Evolutionary conservation across 306 rosid genomes (phyloP).

Genomic region (Astragalus membranaceus): DNA sequence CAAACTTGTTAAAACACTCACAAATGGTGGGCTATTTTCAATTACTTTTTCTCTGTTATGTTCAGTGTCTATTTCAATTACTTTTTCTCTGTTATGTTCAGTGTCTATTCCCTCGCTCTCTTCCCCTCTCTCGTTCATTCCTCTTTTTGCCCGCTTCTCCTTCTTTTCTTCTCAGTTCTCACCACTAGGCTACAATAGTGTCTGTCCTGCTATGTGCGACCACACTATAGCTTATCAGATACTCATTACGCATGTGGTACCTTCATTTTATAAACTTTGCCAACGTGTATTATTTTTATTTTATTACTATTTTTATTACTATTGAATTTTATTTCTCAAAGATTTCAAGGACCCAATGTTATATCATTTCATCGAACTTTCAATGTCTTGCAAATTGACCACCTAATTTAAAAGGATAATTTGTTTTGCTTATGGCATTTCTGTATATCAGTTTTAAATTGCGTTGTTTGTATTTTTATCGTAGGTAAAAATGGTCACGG

Average conservation of each 20-base stretch:
- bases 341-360: background rate
- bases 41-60: too few species aligned
- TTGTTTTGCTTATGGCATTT: background rate
- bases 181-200: too few species aligned
- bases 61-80: too few species aligned
- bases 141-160: too few species aligned
- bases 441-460: background rate
- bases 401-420: background rate
- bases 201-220: too few species aligned
- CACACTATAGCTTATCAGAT: too few species aligned
- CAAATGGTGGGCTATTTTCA: background rate
- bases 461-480: background rate
- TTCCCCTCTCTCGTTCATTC: too few species aligned
- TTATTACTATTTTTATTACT: background rate
- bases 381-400: background rate
- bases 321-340: background rate
- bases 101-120: too few species aligned
- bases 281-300: background rate
- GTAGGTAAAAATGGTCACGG: slow-evolving; percentile 96
- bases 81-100: too few species aligned
- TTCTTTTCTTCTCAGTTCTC: too few species aligned
- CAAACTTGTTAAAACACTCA: background rate
- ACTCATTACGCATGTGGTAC: background rate
- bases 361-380: background rate
- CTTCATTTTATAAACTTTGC: background rate